These are phyloP conservation scores for Phaffia tasmanica DNA, from an alignment of 768 basidiomycete genomes.

Conservation along the genomic window DNA sequence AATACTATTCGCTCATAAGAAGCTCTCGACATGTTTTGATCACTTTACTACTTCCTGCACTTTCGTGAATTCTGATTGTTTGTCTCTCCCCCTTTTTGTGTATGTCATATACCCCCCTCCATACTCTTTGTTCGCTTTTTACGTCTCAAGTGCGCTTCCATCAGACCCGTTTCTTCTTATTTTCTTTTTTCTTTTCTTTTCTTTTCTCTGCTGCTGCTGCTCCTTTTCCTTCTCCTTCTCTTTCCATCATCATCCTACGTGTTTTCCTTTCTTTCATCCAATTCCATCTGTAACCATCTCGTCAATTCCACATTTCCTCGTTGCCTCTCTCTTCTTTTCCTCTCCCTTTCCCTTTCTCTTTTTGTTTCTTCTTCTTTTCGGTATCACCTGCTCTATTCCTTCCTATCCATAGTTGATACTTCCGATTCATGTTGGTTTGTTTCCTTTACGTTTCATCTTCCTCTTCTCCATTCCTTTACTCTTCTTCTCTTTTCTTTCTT, in stretches of 20 bases:
- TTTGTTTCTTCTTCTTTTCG: too few species aligned
- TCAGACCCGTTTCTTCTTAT: slow-evolving; percentile 2
- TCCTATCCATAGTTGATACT: too few species aligned
- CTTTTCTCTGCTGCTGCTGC: slow-evolving; percentile 2
- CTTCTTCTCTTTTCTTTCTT: slow-evolving; percentile 6
- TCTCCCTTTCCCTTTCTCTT: slow-evolving; percentile 12
- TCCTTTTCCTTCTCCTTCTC: slow-evolving; percentile 18
- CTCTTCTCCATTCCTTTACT: slow-evolving; percentile 17
- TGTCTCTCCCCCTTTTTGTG: slow-evolving; percentile 7
- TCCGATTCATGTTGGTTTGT: too few species aligned
- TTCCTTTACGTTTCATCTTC: too few species aligned
- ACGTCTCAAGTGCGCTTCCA: slow-evolving; percentile 32
- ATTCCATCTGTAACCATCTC: slow-evolving; percentile 19
- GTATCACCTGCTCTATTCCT: too few species aligned
- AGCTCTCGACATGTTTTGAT: slow-evolving; percentile 6
- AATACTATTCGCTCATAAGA: background rate
- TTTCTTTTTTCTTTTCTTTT: background rate
- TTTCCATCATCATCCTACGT: too few species aligned
- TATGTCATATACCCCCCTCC: slow-evolving; percentile 12
- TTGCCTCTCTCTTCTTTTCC: slow-evolving; percentile 5
- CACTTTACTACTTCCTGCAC: background rate
- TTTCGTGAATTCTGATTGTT: background rate
- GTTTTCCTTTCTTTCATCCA: too few species aligned
- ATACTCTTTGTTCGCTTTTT: slow-evolving; percentile 38
- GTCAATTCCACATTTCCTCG: too few species aligned